phyloP scores from a whole-genome alignment of 805 yeast genomes.

The Groenewaldozyma salmanticensis region DNA sequence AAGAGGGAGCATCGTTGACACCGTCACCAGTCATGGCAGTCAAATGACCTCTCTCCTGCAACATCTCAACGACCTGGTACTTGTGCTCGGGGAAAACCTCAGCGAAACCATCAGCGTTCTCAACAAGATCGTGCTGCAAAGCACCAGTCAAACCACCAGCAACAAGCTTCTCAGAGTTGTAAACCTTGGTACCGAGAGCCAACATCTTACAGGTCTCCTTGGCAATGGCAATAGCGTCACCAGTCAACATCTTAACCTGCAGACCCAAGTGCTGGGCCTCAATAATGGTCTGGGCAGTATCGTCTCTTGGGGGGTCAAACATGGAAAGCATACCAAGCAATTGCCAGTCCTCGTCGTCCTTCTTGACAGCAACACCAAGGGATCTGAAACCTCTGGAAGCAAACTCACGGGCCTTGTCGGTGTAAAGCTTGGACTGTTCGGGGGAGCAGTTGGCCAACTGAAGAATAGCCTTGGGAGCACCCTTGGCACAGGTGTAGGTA shows the following conservation, averaged over 20 bases:
- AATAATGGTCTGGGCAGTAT: constrained; percentile 88
- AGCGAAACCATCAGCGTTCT: constrained; percentile 97
- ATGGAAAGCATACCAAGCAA: constrained; percentile 96
- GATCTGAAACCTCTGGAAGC: constrained; percentile 98
- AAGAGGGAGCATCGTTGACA: constrained; percentile 96
- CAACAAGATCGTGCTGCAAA: constrained; percentile 94
- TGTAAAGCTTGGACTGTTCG: constrained; percentile 88
- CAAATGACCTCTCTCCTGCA: constrained; percentile 92
- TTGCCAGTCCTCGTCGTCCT: constrained; percentile 99
- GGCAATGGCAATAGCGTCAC: constrained; percentile 98
- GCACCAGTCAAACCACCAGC: constrained; percentile 96
- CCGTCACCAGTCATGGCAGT: constrained; percentile 99
- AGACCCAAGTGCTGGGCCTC: constrained; percentile 91
- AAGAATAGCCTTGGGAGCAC: constrained; percentile 95
- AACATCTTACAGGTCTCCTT: constrained; percentile 98
- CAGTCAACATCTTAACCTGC: constrained; percentile 95
- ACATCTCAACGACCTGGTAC: constrained; percentile 89
- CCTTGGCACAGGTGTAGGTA: constrained; percentile 91
- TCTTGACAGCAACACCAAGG: constrained; percentile 97
- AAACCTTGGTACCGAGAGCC: constrained; percentile 92
- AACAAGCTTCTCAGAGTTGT: constrained; percentile 95
- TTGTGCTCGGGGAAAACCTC: constrained; percentile 98
- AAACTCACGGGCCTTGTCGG: constrained; percentile 93
- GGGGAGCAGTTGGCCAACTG: constrained; percentile 47
- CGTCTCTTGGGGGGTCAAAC: constrained; percentile 99